Evolutionary conservation across 202 grass and related monocot species (phyloP).

Genomic region (Setaria viridis): DNA sequence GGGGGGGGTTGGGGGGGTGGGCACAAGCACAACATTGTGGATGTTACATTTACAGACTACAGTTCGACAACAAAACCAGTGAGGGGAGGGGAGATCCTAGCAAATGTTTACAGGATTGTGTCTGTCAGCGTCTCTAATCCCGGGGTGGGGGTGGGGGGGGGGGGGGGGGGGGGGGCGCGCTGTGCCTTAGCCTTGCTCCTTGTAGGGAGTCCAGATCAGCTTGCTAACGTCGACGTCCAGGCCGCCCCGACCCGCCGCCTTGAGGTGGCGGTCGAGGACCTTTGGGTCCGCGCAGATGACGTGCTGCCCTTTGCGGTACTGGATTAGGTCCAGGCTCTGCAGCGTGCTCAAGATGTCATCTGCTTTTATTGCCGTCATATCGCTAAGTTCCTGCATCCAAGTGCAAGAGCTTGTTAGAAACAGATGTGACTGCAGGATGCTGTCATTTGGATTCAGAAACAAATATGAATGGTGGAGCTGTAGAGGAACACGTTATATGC

Average conservation of each 20-base stretch:
- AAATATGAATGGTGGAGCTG: not conserved
- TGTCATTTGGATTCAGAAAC: slow-evolving; percentile 2
- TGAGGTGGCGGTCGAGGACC: slow-evolving; percentile 93
- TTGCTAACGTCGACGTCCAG: slow-evolving; percentile 93
- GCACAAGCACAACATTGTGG: slow-evolving; percentile 40
- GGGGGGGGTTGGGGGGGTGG: not conserved
- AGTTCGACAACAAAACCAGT: slow-evolving; percentile 1
- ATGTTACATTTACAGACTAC: slow-evolving; percentile 19
- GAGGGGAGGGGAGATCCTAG: slow-evolving; percentile 8
- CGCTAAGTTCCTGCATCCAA: slow-evolving; percentile 83
- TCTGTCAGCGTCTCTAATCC: slow-evolving; percentile 48
- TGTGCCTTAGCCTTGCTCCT: slow-evolving; percentile 83
- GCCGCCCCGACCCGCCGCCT: slow-evolving; percentile 86
- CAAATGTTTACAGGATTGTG: slow-evolving; percentile 50
- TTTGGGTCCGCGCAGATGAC: slow-evolving; percentile 97
- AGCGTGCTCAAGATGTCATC: slow-evolving; percentile 94
- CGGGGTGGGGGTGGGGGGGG: too few species aligned
- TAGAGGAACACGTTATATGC: not conserved
- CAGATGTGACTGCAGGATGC: not conserved
- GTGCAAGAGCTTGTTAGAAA: slow-evolving; percentile 39
- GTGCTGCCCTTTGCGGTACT: slow-evolving; percentile 98
- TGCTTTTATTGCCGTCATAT: slow-evolving; percentile 97
- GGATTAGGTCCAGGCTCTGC: slow-evolving; percentile 94
- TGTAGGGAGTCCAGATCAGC: slow-evolving; percentile 99
- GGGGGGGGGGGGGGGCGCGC: not conserved